Conservation (phyloP, 2,329 filamentous ascomycete species). For the Clonostachys sp. region DNA sequence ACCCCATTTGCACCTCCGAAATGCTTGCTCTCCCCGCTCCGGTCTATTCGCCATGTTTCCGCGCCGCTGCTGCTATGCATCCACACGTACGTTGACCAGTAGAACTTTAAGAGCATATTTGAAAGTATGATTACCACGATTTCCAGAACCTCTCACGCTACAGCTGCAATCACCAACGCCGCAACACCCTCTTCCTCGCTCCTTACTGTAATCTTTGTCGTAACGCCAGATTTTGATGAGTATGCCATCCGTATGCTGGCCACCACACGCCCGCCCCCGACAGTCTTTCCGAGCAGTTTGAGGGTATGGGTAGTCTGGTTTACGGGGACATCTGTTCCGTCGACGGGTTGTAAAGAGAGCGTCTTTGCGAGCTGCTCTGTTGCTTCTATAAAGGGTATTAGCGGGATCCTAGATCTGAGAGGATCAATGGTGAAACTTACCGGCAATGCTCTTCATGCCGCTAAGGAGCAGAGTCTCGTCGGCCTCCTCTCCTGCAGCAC, state of each 20-base stretch:
- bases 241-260: slow-evolving; percentile 89
- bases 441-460: slow-evolving; percentile 86
- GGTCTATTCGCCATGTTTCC: too few relatives aligned
- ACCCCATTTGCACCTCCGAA: too few relatives aligned
- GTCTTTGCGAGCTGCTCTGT: slow-evolving; percentile 85
- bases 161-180: slow-evolving; percentile 74
- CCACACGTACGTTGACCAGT: too few relatives aligned
- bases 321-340: slow-evolving; percentile 87
- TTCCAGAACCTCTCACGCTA: slow-evolving; percentile 53
- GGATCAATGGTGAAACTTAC: slow-evolving; percentile 47
- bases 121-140: not conserved
- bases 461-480: slow-evolving; percentile 87
- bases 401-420: not conserved
- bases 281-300: slow-evolving; percentile 93
- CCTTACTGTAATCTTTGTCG: slow-evolving; percentile 89
- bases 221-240: slow-evolving; percentile 87
- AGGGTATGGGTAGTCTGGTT: slow-evolving; percentile 89
- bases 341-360: slow-evolving; percentile 86
- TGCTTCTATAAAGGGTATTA: slow-evolving; percentile 59
- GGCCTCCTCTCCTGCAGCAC: slow-evolving; percentile 81
- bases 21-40: too few relatives aligned
- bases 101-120: too few relatives aligned
- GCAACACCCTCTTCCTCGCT: slow-evolving; percentile 93
- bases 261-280: slow-evolving; percentile 84
- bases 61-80: too few relatives aligned